Evolutionary conservation across 805 yeast species (phyloP).

Genomic region (Pichia californica): DNA sequence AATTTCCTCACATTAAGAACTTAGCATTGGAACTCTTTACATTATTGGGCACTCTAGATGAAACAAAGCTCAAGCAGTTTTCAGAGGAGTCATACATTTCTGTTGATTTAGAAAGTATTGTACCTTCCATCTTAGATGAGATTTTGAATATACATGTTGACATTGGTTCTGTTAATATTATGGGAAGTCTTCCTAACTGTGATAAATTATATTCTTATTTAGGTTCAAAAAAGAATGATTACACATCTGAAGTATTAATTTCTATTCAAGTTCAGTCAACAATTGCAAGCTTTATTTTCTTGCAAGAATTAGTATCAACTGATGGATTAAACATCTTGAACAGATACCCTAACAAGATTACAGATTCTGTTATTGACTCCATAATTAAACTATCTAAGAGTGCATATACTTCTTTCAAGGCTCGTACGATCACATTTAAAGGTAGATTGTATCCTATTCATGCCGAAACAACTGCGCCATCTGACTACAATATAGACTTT

Average conservation of each 20-base stretch:
- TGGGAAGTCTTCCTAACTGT: conserved; percentile 28
- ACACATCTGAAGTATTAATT: conserved; percentile 21
- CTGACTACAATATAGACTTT: conserved; percentile 30
- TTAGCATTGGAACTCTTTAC: conserved; percentile 19
- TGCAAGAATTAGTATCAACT: conserved; percentile 29
- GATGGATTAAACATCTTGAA: conserved; percentile 20
- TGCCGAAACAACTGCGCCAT: conserved; percentile 36
- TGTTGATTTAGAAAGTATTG: conserved; percentile 21
- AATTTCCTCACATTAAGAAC: conserved; percentile 33
- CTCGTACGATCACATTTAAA: conserved; percentile 28
- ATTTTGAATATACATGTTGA: conserved; percentile 41
- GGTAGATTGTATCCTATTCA: conserved; percentile 34
- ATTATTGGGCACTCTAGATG: conserved; percentile 19
- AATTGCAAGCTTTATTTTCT: conserved; percentile 33
- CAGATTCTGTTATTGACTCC: conserved; percentile 37
- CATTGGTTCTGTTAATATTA: conserved; percentile 30
- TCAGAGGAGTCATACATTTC: conserved; percentile 20
- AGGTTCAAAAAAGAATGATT: conserved; percentile 19
- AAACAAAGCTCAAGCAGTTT: conserved; percentile 14
- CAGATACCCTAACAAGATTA: conserved; percentile 24
- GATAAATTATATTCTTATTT: conserved; percentile 36
- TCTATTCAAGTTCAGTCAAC: conserved; percentile 35
- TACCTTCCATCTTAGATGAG: conserved; percentile 19
- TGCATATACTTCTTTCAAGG: conserved; percentile 34
- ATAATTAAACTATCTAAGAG: conserved; percentile 39